Base-by-base conservation (phyloP, 2,329 filamentous ascomycete species). In the Aschersonia sp. region DNA sequence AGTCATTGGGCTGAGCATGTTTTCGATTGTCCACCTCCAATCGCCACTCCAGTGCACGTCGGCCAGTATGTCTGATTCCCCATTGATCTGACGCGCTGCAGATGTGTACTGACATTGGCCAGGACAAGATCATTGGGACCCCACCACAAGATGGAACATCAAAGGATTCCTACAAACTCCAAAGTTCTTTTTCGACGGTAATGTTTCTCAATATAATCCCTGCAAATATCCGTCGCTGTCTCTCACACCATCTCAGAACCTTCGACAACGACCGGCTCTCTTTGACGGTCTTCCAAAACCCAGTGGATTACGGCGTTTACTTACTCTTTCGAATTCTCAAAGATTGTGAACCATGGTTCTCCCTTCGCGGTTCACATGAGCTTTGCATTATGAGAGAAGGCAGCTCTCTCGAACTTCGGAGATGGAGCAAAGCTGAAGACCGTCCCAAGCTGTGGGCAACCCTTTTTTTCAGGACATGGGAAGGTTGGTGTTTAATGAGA, bases 1-100 rank as follows among this genome's bases (percentile, higher is more conserved):
- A 61, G 67, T 5, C 77, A 81, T 55, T 82, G 78, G 78, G 75
- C 77, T 5, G 71, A 79, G 53, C 68, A 74, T 41, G 77, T 81
- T 30, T 81, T 81, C 52, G 72, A 73, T 1, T 63, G 72, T 22
- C 72, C 73, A 0, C 61, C 77, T 40, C 68, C 75, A 0, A 70
- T 68, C 9, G 65, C 70, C 10, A 78, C 74, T 5, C 63, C 67
- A 5, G 60, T 79, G 4, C 30, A 22, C 46, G 70, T 68, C 53
- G 63, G 70, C 44, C 52, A 64, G 10, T 59, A 56, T 45, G 47
- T 46, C 22, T 22, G 35, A 12, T 37, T 37, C 4, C 8, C 52
- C 53, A 65, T 66, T 51, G 51, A 60, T 42, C 31, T n/a, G 31
- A n/a, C 33, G 22, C 42, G 6, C 22, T 42, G 11, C 12, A 5